phyloP scores from a whole-genome alignment of 305 asterid genomes.

The Fraxinus dipetala region DNA sequence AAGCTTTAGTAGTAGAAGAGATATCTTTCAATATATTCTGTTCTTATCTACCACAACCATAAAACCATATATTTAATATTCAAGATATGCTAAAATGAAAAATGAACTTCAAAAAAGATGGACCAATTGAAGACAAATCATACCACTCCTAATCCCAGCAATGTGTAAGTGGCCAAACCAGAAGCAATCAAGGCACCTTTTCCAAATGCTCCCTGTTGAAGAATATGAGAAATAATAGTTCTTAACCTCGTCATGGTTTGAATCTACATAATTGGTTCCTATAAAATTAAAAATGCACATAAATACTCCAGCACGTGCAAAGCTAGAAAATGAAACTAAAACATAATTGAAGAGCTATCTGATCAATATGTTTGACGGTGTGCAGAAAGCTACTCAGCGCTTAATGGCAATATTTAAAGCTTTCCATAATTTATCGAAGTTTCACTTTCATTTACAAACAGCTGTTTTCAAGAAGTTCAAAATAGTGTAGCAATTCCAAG shows the following conservation, averaged over 20 bases:
- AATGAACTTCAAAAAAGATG: conserved; percentile 10
- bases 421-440: background rate
- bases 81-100: background rate
- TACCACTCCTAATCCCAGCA: conserved; percentile 84
- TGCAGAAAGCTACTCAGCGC: background rate
- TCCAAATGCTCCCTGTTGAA: conserved; percentile 71
- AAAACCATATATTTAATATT: background rate
- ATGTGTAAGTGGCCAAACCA: conserved; percentile 63
- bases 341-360: background rate
- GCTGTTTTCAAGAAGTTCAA: background rate
- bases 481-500: background rate
- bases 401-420: background rate
- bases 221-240: conserved; percentile 6
- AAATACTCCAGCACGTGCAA: background rate
- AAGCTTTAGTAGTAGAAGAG: background rate
- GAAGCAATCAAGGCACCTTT: conserved; percentile 58
- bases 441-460: background rate
- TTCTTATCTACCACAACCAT: background rate
- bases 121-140: conserved; percentile 22
- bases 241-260: background rate
- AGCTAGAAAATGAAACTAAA: background rate
- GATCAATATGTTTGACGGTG: background rate
- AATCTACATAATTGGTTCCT: background rate
- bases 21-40: background rate
- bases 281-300: background rate